These are phyloP conservation scores for Pyrus communis DNA, from an alignment of 306 rosid species.

Conservation along the genomic window DNA sequence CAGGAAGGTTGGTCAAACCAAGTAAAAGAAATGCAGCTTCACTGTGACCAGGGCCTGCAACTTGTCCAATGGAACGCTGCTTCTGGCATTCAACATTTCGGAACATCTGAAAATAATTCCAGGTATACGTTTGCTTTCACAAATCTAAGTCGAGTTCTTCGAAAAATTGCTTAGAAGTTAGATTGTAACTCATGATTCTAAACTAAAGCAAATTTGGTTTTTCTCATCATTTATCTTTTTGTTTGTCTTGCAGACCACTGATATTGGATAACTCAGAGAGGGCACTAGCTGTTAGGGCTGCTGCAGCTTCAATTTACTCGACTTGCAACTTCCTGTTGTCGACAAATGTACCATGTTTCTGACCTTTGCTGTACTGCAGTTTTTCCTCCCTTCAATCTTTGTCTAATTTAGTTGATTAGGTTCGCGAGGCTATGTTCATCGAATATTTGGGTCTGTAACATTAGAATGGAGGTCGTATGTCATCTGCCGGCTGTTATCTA, in stretches of 20 bases:
- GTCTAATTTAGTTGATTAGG: neutral
- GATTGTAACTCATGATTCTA: neutral
- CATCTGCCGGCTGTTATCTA: neutral
- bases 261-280: slow-evolving; percentile 47
- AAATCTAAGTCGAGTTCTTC: neutral
- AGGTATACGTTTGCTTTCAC: slow-evolving; percentile 31
- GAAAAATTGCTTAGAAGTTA: neutral
- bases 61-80: slow-evolving; percentile 24
- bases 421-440: neutral
- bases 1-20: slow-evolving; percentile 94
- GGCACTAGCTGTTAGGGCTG: slow-evolving; percentile 80
- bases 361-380: slow-evolving; percentile 2
- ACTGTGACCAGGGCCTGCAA: slow-evolving; percentile 72
- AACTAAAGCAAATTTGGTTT: neutral
- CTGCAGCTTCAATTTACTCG: slow-evolving; percentile 94
- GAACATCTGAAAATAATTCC: slow-evolving; percentile 41
- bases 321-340: slow-evolving; percentile 73
- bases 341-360: slow-evolving; percentile 39
- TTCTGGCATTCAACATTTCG: slow-evolving; percentile 40
- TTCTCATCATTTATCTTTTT: neutral
- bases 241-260: slow-evolving; percentile 31
- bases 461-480: neutral
- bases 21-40: slow-evolving; percentile 79
- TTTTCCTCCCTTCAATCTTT: neutral
- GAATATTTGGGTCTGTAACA: slow-evolving; percentile 30